A percentile compares a stretch with the other conserved stretches of the same genome.
These are phyloP conservation scores for Porosira glacialis DNA, from an alignment of 352 stramenopile species.

Conservation along the genomic window DNA sequence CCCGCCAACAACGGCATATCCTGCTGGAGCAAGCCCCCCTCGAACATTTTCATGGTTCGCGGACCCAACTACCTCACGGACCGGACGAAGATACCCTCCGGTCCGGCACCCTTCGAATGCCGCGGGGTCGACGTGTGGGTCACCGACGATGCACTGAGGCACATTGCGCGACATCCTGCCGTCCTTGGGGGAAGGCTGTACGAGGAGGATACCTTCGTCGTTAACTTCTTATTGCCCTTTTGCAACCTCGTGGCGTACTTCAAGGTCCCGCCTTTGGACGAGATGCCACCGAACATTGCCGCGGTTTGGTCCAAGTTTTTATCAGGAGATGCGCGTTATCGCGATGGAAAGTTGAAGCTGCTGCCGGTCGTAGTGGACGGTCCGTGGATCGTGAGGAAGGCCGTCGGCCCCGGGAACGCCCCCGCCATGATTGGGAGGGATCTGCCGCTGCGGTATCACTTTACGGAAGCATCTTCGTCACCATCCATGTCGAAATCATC, in stretches of 20 bases:
- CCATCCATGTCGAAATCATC: conserved; percentile 49
- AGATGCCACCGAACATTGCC: conserved; percentile 64
- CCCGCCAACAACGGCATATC: conserved; percentile 62
- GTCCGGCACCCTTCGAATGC: conserved; percentile 62
- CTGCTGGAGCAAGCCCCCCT: conserved; percentile 71
- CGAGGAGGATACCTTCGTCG: conserved; percentile 77
- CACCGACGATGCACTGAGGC: conserved; percentile 73
- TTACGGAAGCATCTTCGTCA: too few relatives aligned
- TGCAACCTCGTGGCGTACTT: conserved; percentile 81
- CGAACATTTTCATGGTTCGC: conserved; percentile 74
- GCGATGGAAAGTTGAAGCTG: conserved; percentile 78
- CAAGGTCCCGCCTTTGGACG: conserved; percentile 54
- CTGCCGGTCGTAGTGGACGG: conserved; percentile 79
- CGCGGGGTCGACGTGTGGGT: conserved; percentile 79
- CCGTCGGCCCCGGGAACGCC: conserved; percentile 74
- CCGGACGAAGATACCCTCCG: conserved; percentile 69
- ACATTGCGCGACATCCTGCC: conserved; percentile 77
- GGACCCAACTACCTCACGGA: conserved; percentile 69
- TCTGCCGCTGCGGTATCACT: conserved; percentile 80
- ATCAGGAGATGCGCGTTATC: conserved; percentile 74
- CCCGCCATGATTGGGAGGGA: conserved; percentile 77
- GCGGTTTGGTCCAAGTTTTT: conserved; percentile 74
- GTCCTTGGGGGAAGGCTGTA: conserved; percentile 70
- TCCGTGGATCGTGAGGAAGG: conserved; percentile 79
- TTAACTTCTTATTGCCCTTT: conserved; percentile 82